Conservation (phyloP, 768 basidiomycete genomes). For the Mycena vitilis region DNA sequence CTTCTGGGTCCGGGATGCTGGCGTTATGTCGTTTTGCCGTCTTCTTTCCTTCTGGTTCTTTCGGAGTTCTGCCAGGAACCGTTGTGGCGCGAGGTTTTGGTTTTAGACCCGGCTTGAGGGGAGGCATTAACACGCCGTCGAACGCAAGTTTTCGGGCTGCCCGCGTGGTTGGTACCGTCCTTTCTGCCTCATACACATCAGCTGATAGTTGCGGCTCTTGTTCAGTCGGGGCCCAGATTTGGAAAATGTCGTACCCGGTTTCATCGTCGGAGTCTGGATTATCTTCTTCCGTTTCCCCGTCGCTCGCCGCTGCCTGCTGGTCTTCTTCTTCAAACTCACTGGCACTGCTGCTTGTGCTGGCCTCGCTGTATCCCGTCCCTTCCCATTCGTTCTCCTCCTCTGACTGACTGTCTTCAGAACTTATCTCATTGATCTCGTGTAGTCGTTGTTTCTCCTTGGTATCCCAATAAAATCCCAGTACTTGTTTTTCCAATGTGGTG, state of each 20-base stretch:
- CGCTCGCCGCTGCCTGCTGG: neutral
- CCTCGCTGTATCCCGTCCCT: too few species aligned
- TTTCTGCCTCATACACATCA: neutral
- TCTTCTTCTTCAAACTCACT: neutral
- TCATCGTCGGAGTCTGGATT: neutral
- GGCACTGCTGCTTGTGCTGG: too few species aligned
- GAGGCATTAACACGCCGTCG: constrained; percentile 6
- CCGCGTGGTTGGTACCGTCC: neutral
- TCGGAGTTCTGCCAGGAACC: too few species aligned
- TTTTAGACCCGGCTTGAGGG: neutral
- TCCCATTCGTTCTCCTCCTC: neutral
- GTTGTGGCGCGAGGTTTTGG: too few species aligned
- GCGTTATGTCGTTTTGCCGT: too few species aligned
- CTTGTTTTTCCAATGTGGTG: constrained; percentile 7
- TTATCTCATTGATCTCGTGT: too few species aligned
- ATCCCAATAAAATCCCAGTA: constrained; percentile 15
- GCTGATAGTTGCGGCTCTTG: too few species aligned
- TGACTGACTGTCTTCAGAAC: too few species aligned
- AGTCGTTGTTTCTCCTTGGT: neutral
- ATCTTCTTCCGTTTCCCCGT: neutral
- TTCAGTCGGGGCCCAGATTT: neutral
- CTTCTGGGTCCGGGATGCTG: too few species aligned
- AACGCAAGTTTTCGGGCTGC: neutral
- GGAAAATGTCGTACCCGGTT: constrained; percentile 6
- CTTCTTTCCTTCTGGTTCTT: too few species aligned